Evolutionary conservation across 768 basidiomycete species (phyloP).

Genomic region (Xerocomus potaroensis): DNA sequence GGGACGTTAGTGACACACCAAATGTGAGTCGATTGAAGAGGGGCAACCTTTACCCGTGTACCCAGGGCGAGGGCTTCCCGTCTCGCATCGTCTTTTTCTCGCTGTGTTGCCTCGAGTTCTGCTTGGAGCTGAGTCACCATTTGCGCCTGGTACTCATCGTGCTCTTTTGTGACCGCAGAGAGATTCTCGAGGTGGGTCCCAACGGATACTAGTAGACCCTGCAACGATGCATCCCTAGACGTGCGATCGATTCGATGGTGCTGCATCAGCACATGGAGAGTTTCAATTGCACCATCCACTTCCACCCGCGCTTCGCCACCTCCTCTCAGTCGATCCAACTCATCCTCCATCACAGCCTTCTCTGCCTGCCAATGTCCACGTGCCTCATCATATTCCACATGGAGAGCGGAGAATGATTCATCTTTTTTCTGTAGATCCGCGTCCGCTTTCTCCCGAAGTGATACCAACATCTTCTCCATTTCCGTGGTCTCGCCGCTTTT

Average conservation of each 20-base stretch:
- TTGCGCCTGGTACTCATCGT: slow-evolving; percentile 38
- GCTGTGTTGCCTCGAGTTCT: slow-evolving; percentile 52
- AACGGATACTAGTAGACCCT: slow-evolving; percentile 46
- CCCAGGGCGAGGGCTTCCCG: slow-evolving; percentile 39
- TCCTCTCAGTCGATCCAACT: slow-evolving; percentile 42
- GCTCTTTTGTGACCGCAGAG: slow-evolving; percentile 40
- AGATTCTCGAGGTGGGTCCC: slow-evolving; percentile 49
- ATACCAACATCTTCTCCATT: slow-evolving; percentile 36
- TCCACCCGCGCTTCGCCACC: slow-evolving; percentile 41
- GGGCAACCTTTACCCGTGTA: slow-evolving; percentile 35
- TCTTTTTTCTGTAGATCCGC: slow-evolving; percentile 41
- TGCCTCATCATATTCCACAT: slow-evolving; percentile 40
- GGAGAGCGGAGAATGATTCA: slow-evolving; percentile 35
- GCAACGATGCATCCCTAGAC: slow-evolving; percentile 47
- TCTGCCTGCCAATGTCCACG: slow-evolving; percentile 50
- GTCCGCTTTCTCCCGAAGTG: slow-evolving; percentile 31
- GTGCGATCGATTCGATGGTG: slow-evolving; percentile 51
- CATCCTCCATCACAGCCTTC: slow-evolving; percentile 46
- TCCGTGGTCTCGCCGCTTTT: slow-evolving; percentile 39
- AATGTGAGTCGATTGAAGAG: background rate
- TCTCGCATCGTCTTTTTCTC: slow-evolving; percentile 48
- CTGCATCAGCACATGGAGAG: slow-evolving; percentile 50
- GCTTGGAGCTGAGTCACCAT: slow-evolving; percentile 52
- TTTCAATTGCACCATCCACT: slow-evolving; percentile 45
- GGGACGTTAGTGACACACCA: slow-evolving; percentile 1